Base-by-base conservation (phyloP, 441 rosid genomes). In the Brassica balearica region DNA sequence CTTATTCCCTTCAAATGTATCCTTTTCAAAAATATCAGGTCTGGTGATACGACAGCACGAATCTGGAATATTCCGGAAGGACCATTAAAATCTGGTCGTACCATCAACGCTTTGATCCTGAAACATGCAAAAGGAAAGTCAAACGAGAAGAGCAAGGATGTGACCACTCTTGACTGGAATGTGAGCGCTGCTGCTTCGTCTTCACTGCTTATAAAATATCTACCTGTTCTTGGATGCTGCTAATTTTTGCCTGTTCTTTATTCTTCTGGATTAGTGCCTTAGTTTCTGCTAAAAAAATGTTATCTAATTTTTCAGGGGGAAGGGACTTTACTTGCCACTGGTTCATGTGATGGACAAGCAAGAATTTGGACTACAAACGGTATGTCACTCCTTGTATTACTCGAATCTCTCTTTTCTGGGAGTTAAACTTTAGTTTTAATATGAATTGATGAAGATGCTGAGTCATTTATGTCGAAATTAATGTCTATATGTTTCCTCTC, bases 31-130 rank as follows among this genome's bases (percentile, higher is more conserved):
- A 46, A 62, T 38, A 61, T 77, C 73, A 96, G 99, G 76, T 96
- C 99, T 72, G 99, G 99, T 76, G 99, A 96, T 82, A 92, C 98
- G n/a, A 93, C 98, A 63, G 99, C 99, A 68, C 97, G 99, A 7
- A 93, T 95, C 75, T 95, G 99, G 99, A 81, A 83, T 65, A 89
- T 95, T 75, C 83, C 93, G 2, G 94, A 91, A 71, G 92, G 89
- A 19, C 43, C 82, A 58, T 74, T 84, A 75, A 88, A 80, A 79
- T 82, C 95, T 74, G 86, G 84, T 87, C 87, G 88, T 29, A 65
- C 86, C 11, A 68, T 78, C 73, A 87, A 78, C 68, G 96, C 88
- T 70, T 78, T 90, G 82, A 92, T 92, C 71, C 81, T 96, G 89
- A 90, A 90, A 84, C 99, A 96, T 82, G 96, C 93, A 56, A 96